Evolutionary conservation across 257 asterid genomes (phyloP).

Genomic region (Nicotiana attenuata): DNA sequence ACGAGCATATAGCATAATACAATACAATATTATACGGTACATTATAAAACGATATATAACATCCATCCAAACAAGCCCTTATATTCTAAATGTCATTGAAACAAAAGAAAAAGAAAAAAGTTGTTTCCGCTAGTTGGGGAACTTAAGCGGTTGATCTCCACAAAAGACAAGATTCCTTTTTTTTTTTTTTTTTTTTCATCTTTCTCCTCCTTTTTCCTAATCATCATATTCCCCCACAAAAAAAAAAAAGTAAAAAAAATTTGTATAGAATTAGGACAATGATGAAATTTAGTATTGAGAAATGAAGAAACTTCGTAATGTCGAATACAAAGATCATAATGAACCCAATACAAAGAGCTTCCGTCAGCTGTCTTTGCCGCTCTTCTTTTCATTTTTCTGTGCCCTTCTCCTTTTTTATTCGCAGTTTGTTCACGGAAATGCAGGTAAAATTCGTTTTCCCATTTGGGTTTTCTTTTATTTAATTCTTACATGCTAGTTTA

Average conservation of each 20-base stretch:
- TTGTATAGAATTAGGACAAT: not conserved
- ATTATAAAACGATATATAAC: no score
- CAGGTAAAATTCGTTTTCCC: constrained; percentile 35
- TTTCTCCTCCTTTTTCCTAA: no score
- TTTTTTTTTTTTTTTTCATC: no score
- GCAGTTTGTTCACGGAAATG: constrained; percentile 47
- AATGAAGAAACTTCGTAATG: constrained; percentile 39
- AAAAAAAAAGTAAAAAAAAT: not conserved
- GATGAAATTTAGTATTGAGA: constrained; percentile 20
- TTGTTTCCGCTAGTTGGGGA: constrained; percentile 23
- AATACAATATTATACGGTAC: no score
- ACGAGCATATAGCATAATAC: no score
- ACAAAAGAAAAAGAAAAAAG: not conserved
- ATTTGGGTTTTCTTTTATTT: not conserved
- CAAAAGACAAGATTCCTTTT: not conserved
- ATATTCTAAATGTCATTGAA: not conserved
- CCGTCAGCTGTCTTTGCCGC: constrained; percentile 39
- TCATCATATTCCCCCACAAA: no score
- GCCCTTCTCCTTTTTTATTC: constrained; percentile 44
- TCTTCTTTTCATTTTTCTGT: constrained; percentile 58
- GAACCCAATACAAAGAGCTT: constrained; percentile 12
- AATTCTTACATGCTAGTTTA: not conserved
- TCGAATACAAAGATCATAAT: constrained; percentile 1
- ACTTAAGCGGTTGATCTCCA: constrained; percentile 11
- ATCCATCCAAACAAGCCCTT: no score